These are phyloP conservation scores for Sonneratia alba DNA, from an alignment of 345 rosid genomes.

Conservation along the genomic window DNA sequence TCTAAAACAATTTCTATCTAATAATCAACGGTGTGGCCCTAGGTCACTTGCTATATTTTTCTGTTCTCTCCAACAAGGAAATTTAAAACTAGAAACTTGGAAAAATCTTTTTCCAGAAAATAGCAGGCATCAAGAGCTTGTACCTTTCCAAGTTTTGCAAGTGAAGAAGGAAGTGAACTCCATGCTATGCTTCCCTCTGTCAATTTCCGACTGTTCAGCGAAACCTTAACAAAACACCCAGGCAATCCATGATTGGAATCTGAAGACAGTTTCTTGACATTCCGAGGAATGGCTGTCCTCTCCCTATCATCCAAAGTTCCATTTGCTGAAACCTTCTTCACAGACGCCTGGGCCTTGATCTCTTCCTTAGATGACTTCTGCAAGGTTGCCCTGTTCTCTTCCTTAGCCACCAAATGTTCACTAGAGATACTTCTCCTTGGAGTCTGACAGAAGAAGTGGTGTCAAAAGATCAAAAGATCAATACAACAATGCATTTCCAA, in stretches of 20 bases:
- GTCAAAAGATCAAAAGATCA: neutral
- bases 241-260: constrained; percentile 44
- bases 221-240: constrained; percentile 64
- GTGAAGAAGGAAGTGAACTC: constrained; percentile 70
- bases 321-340: constrained; percentile 39
- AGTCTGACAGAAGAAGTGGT: constrained; percentile 28
- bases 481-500: neutral
- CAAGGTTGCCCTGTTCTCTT: constrained; percentile 42
- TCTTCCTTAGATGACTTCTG: constrained; percentile 52
- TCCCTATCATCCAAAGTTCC: constrained; percentile 51
- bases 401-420: constrained; percentile 46
- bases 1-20: too few relatives aligned
- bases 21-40: too few relatives aligned
- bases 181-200: constrained; percentile 64
- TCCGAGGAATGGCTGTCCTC: constrained; percentile 32
- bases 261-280: constrained; percentile 43
- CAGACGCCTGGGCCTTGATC: constrained; percentile 29
- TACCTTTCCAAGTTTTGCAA: constrained; percentile 91
- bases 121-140: neutral
- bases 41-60: too few relatives aligned
- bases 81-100: too few relatives aligned
- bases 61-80: too few relatives aligned
- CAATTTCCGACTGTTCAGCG: constrained; percentile 50
- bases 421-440: constrained; percentile 64
- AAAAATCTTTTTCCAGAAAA: neutral